phyloP scores from a whole-genome alignment of 2,329 filamentous ascomycete genomes.

The Phialemoniopsis sp. region DNA sequence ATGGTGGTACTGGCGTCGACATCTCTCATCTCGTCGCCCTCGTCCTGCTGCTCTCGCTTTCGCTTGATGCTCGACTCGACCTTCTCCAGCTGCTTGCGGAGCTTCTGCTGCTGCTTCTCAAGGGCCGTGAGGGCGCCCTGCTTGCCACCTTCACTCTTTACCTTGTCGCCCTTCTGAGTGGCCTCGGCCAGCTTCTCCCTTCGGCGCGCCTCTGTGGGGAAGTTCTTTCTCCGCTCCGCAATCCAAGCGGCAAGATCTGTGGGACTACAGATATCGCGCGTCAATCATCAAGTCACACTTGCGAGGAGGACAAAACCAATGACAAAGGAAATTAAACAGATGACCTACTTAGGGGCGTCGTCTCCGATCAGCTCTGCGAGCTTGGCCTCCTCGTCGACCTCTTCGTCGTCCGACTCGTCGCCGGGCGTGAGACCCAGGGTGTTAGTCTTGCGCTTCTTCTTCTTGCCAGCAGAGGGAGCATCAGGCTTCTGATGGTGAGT shows the following conservation, averaged over 20 bases:
- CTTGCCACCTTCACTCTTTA: constrained; percentile 58
- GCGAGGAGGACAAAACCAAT: neutral
- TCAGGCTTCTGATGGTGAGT: constrained; percentile 45
- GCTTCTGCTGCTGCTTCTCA: constrained; percentile 47
- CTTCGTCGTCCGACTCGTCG: constrained; percentile 62
- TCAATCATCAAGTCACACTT: constrained; percentile 6
- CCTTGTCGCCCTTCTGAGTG: constrained; percentile 40
- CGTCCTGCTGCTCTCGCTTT: constrained; percentile 64
- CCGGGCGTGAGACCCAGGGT: constrained; percentile 68
- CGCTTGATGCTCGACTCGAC: constrained; percentile 68
- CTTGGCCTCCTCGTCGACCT: constrained; percentile 65
- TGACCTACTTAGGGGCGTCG: constrained; percentile 50
- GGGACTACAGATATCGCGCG: constrained; percentile 29
- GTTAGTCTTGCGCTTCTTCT: constrained; percentile 70
- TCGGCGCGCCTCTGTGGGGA: constrained; percentile 70
- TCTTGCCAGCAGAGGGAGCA: constrained; percentile 48
- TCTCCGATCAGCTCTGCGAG: constrained; percentile 50
- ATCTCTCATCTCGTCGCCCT: constrained; percentile 61
- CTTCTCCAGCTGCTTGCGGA: constrained; percentile 61
- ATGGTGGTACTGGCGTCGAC: constrained; percentile 29
- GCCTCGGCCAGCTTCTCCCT: constrained; percentile 56
- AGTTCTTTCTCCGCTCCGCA: constrained; percentile 73
- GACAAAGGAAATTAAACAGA: constrained; percentile 1
- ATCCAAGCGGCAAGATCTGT: constrained; percentile 78
- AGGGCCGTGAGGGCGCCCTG: constrained; percentile 44